Evolutionary conservation across 1,139 yeast species (phyloP).

Genomic region (Hansenula sp.): DNA sequence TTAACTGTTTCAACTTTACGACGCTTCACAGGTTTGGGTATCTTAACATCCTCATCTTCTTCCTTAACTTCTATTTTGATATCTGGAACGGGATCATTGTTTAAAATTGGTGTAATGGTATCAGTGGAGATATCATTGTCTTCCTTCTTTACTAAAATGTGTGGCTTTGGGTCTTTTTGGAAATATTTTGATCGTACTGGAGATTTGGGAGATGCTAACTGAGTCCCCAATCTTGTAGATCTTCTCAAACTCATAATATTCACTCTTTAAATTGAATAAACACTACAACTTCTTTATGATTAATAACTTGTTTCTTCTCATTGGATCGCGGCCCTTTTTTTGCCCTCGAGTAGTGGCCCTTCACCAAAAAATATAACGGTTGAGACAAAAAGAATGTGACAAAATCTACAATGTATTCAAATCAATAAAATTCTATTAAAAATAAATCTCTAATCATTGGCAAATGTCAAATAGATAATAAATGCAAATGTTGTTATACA

Average conservation of each 20-base stretch:
- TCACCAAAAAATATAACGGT: neutral
- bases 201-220: neutral
- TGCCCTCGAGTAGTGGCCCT: neutral
- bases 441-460: slow-evolving; percentile 6
- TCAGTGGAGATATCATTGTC: neutral
- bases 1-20: neutral
- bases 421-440: neutral
- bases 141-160: neutral
- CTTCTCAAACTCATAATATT: neutral
- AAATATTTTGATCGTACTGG: neutral
- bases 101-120: neutral
- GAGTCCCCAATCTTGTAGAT: neutral
- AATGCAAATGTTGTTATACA: slow-evolving; percentile 14
- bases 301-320: neutral
- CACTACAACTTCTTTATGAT: neutral
- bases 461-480: slow-evolving; percentile 17
- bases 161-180: neutral
- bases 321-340: neutral
- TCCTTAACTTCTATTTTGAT: neutral
- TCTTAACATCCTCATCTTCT: neutral
- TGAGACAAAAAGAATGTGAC: neutral
- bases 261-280: neutral
- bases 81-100: neutral
- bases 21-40: neutral
- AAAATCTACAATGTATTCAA: neutral